Evolutionary conservation across 805 yeast species (phyloP), one percentile per base, ranked within the genome.

Genomic region (Zygotorulaspora sp.): DNA sequence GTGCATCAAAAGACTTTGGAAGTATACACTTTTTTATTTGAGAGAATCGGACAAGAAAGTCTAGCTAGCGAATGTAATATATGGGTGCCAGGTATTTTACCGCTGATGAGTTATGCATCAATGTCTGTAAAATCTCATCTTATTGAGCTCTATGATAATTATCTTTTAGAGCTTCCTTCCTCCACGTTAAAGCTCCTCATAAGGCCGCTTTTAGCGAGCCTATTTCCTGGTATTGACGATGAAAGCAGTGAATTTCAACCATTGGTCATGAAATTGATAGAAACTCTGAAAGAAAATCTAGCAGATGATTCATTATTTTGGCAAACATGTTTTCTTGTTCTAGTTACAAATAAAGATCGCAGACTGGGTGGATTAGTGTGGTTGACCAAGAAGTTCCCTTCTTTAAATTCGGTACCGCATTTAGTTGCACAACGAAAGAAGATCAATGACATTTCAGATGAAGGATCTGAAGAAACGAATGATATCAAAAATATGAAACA

Each of bases 61-160:
- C 63, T 85, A 23, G 74, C 81, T 30, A 44, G 63, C 8, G 74
- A 77, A 39, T 66, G 83, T n/a, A 67, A 72, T 27, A 63, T 81
- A 2, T 92, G 98, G 98, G 68, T 90, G 2, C 95, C 97, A 0
- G 97, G 97, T 0, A 61, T 92, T n/a, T 65, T 92, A 6, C 96
- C 97, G 0, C 65, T 92, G 38, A 76, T 90, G 74, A 75, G 92
- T 11, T 86, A 80, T 56, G 95, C 95, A 7, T 81, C 95, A 4
- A 86, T 88, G 56, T 83, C 83, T 49, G 90, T 90, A 30, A 88
- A 84, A 57, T 90, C 95, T 0, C 78, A 77, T 45, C 65, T 89
- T 33, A 69, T 90, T 12, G 74, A 74, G 16, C 62, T 90, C 2
- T 77, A 80, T 47, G 72, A 71, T 21, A 66, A 67, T 2, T 73